A percentile compares a stretch with the other conserved stretches of the same genome.
phyloP scores from a whole-genome alignment of 202 grass and related monocot genomes.

The Hordeum pubiflorum region DNA sequence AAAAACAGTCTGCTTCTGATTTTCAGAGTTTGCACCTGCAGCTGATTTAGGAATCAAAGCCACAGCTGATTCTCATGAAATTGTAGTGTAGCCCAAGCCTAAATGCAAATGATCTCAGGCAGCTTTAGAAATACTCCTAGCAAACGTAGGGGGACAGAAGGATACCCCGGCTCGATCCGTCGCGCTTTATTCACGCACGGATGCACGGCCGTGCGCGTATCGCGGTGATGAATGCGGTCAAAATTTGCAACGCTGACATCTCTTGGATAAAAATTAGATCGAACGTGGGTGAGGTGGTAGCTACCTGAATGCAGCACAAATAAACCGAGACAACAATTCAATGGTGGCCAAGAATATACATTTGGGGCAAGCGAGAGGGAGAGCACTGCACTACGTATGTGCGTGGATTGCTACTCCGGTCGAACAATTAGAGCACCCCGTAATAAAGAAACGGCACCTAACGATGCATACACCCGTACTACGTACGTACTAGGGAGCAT shows the following conservation, averaged over 20 bases:
- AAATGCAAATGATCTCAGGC: no score
- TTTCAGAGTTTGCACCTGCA: no score
- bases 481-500: background rate
- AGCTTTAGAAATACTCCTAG: no score
- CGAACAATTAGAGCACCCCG: background rate
- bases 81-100: no score
- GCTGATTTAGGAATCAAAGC: no score
- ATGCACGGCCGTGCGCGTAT: background rate
- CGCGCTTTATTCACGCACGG: background rate
- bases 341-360: background rate
- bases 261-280: background rate
- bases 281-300: background rate
- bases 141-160: no score
- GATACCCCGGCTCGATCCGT: no score
- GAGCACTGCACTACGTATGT: background rate
- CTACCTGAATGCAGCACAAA: background rate
- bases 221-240: conserved; percentile 6
- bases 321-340: background rate
- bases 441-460: no score
- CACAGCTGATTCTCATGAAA: no score
- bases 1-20: no score
- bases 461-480: no score
- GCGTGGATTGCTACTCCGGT: background rate
- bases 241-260: background rate
- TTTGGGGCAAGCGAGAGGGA: background rate